These are phyloP conservation scores for Lantana camara DNA, from an alignment of 257 asterid species.

Conservation along the genomic window DNA sequence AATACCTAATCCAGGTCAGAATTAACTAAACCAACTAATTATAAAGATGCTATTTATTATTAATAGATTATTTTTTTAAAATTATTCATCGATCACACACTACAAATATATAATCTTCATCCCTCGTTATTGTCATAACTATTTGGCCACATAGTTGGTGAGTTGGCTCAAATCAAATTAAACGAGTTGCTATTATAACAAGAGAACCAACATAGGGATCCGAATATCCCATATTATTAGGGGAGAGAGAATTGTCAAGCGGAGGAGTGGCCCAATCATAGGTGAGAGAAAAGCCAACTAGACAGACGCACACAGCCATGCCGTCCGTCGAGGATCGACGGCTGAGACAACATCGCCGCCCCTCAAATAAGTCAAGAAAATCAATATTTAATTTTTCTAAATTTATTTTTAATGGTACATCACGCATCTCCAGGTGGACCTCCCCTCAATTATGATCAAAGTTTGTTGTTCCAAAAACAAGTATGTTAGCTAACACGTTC, in stretches of 20 bases:
- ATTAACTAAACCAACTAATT: too few species aligned
- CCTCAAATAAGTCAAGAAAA: conserved; percentile 38
- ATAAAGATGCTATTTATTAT: too few species aligned
- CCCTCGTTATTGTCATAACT: too few species aligned
- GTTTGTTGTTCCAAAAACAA: conserved; percentile 28
- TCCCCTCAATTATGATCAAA: conserved; percentile 23
- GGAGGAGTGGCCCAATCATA: conserved; percentile 31
- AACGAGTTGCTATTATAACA: conserved; percentile 17
- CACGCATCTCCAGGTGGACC: conserved; percentile 62
- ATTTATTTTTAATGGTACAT: conserved; percentile 27
- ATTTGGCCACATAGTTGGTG: not conserved
- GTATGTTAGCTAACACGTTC: conserved; percentile 18
- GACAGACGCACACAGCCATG: conserved; percentile 41
- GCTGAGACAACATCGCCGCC: conserved; percentile 50
- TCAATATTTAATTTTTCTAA: conserved; percentile 13
- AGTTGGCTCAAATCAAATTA: conserved; percentile 19
- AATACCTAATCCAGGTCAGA: too few species aligned
- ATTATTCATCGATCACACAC: too few species aligned
- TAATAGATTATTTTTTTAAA: too few species aligned
- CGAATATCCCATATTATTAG: conserved; percentile 38
- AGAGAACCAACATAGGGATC: conserved; percentile 38
- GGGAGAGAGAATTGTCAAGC: conserved; percentile 12
- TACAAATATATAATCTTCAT: too few species aligned
- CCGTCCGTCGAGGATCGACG: conserved; percentile 48
- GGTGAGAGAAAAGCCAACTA: conserved; percentile 32